Evolutionary conservation across 2,329 filamentous ascomycete genomes (phyloP).

Genomic region (Colletotrichum shisoi): DNA sequence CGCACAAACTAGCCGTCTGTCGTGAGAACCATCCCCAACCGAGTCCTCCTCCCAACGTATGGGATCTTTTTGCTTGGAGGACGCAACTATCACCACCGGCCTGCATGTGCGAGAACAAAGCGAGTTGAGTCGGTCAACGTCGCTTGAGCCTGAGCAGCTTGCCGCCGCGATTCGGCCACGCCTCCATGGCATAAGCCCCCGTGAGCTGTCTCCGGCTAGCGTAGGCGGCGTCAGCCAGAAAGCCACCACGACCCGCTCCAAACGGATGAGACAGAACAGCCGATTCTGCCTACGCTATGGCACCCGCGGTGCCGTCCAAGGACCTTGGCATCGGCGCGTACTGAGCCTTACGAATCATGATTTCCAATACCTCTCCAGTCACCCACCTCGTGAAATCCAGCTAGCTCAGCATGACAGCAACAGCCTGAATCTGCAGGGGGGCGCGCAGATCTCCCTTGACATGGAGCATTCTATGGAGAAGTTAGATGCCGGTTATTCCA

Average conservation of each 20-base stretch:
- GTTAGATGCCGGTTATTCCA: slow-evolving; percentile 15
- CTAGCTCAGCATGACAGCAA: neutral
- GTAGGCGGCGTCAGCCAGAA: slow-evolving; percentile 7
- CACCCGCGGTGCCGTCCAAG: neutral
- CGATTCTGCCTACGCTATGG: slow-evolving; percentile 17
- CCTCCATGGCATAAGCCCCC: slow-evolving; percentile 1
- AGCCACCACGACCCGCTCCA: slow-evolving; percentile 11
- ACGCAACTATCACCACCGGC: neutral
- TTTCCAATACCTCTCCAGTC: neutral
- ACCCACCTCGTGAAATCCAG: neutral
- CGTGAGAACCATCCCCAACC: neutral
- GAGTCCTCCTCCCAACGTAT: neutral
- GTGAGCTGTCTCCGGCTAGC: slow-evolving; percentile 27
- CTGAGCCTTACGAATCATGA: neutral
- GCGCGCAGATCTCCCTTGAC: slow-evolving; percentile 23
- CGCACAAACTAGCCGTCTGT: slow-evolving; percentile 1
- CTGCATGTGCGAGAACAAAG: slow-evolving; percentile 5
- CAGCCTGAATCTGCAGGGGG: slow-evolving; percentile 8
- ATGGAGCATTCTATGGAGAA: slow-evolving; percentile 19
- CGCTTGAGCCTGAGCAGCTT: neutral
- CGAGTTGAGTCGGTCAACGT: neutral
- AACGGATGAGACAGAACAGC: neutral
- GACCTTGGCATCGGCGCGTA: slow-evolving; percentile 21
- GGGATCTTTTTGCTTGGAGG: too few relatives aligned
- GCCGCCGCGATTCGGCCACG: slow-evolving; percentile 10